Percentiles rank a stretch among this genome's conserved stretches.
These are phyloP conservation scores for Apiosordaria backusii DNA, from an alignment of 495 filamentous ascomycete genomes.

Conservation along the genomic window DNA sequence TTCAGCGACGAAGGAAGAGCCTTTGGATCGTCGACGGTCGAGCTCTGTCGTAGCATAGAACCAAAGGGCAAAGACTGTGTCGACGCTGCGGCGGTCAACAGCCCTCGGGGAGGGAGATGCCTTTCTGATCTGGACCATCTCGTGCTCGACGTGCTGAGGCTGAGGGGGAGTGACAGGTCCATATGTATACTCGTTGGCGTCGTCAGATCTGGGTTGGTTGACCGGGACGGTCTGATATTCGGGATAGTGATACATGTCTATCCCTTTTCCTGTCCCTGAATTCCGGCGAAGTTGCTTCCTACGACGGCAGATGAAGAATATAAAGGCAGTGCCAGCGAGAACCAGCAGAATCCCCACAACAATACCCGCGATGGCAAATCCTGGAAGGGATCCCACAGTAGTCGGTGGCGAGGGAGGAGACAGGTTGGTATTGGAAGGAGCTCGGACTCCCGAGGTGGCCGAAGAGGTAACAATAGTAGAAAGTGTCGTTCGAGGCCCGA, in stretches of 20 bases:
- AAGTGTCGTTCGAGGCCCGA: constrained; percentile 1
- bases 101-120: not conserved
- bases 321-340: not conserved
- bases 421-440: not conserved
- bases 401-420: not conserved
- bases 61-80: constrained; percentile 17
- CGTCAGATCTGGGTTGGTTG: constrained; percentile 1
- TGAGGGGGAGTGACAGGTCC: not conserved
- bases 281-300: not conserved
- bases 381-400: not conserved
- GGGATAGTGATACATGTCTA: not conserved
- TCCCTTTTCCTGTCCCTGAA: not conserved
- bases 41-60: constrained; percentile 11
- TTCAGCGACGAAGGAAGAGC: constrained; percentile 7
- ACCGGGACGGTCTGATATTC: constrained; percentile 7
- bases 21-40: not conserved
- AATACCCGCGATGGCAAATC: not conserved
- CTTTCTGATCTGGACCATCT: not conserved
- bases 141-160: not conserved
- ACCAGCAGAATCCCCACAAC: not conserved
- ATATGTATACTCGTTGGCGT: not conserved
- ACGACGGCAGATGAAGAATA: not conserved
- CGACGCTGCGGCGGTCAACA: constrained; percentile 14
- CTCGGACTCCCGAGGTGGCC: not conserved
- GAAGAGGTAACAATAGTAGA: not conserved